These are phyloP conservation scores for Phytophthora parvispora DNA, from an alignment of 352 stramenopile species.

Conservation along the genomic window DNA sequence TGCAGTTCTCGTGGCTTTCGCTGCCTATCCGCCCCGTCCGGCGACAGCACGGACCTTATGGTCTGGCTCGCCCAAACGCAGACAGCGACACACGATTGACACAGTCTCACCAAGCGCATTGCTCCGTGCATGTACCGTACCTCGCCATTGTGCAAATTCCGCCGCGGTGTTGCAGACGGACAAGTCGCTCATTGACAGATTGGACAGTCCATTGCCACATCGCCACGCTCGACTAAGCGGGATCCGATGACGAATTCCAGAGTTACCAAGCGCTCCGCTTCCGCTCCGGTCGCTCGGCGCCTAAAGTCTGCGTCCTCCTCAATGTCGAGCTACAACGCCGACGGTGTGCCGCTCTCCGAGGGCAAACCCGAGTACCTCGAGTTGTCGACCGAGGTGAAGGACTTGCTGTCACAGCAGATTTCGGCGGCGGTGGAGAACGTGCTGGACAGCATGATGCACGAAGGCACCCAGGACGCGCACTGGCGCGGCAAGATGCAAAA, in stretches of 20 bases:
- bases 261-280: conserved; percentile 25
- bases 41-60: conserved; percentile 15
- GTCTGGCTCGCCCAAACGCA: conserved; percentile 18
- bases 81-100: conserved; percentile 21
- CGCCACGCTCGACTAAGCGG: conserved; percentile 20
- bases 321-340: conserved; percentile 30
- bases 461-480: conserved; percentile 30
- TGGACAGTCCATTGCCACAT: conserved; percentile 14
- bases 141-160: conserved; percentile 17
- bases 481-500: conserved; percentile 46
- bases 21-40: conserved; percentile 3
- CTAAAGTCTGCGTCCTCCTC: conserved; percentile 21
- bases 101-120: conserved; percentile 16
- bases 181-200: conserved; percentile 29
- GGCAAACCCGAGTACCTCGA: conserved; percentile 25
- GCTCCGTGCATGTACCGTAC: too few relatives aligned
- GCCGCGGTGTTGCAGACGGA: conserved; percentile 8
- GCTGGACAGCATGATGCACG: conserved; percentile 47
- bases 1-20: conserved; percentile 30
- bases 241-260: conserved; percentile 22
- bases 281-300: conserved; percentile 13
- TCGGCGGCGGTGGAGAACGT: conserved; percentile 42
- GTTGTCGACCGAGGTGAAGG: conserved; percentile 32
- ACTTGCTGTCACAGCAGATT: conserved; percentile 40
- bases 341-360: conserved; percentile 3